phyloP scores from a whole-genome alignment of 495 filamentous ascomycete genomes.

The Penicillium malachiteum region DNA sequence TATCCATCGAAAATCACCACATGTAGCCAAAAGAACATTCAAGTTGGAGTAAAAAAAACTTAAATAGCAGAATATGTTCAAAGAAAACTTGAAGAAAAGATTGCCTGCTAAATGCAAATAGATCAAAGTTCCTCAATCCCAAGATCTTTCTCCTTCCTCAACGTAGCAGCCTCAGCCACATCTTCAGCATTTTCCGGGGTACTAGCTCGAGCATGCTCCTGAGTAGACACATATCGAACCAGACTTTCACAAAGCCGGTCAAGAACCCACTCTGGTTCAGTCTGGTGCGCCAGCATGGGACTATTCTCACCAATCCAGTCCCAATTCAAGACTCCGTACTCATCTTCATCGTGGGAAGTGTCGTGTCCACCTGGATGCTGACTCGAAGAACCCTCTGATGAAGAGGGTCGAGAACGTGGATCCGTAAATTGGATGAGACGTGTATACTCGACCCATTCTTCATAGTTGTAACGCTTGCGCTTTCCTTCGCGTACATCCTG shows the following conservation, averaged over 20 bases:
- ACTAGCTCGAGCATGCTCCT: slow-evolving; percentile 17
- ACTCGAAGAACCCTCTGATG: background rate
- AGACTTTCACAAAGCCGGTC: slow-evolving; percentile 60
- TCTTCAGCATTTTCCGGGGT: slow-evolving; percentile 2
- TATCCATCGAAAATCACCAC: background rate
- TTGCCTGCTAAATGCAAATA: background rate
- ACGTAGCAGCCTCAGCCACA: slow-evolving; percentile 21
- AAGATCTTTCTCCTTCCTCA: slow-evolving; percentile 31
- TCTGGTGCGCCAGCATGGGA: slow-evolving; percentile 56
- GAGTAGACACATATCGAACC: slow-evolving; percentile 49
- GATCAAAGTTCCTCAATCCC: slow-evolving; percentile 21
- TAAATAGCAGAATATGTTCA: background rate
- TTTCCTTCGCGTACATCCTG: slow-evolving; percentile 42
- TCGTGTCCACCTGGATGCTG: background rate
- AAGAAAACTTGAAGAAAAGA: background rate
- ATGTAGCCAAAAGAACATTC: background rate
- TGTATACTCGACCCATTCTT: slow-evolving; percentile 65
- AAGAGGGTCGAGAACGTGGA: slow-evolving; percentile 18
- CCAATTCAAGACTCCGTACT: slow-evolving; percentile 60
- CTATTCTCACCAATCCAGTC: slow-evolving; percentile 67
- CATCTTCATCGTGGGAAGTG: slow-evolving; percentile 46
- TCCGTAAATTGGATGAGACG: slow-evolving; percentile 59
- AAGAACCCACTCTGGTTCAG: slow-evolving; percentile 61
- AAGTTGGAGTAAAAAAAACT: background rate
- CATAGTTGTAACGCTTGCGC: slow-evolving; percentile 54